Base-by-base conservation (phyloP, 2,329 filamentous ascomycete genomes). In the Dryadomyces sulphureus region DNA sequence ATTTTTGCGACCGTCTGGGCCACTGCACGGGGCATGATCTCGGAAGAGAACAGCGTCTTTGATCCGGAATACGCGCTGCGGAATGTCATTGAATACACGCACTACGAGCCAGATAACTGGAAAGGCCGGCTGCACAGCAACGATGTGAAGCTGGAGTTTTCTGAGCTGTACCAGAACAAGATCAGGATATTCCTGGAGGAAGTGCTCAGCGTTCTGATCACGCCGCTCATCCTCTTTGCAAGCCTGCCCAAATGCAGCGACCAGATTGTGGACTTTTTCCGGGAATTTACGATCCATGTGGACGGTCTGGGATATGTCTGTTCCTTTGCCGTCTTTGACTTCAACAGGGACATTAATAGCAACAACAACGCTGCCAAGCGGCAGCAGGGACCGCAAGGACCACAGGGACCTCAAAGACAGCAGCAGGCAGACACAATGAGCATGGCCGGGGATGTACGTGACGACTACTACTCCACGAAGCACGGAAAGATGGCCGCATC, bases 401-500 rank as follows among this genome's bases (percentile, higher is more conserved):
- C 43, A 34, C 43, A 39, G 19, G 43, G 40, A 25, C 44, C n/a
- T n/a, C n/a, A n/a, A n/a, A n/a, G 36, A n/a, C 62, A 62, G 16
- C 58, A 60, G 43, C 65, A 61, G 41, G 61, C 61, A 5, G 46
- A 52, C 16, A n/a, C 45, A 2, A 32, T 44, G 1, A 59, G 60
- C 34, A 63, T 62, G 11, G 63, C 56, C 52, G 60, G 70, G n/a
- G 83, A 88, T 58, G 73, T 88, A 9, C 79, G 92, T 11, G 85
- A 92, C 49, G 89, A 95, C 54, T 96, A 96, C 60, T 96, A 92
- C 58, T 80, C 86, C 20, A 87, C 88, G 9, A 95, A 95, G 58
- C 89, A 98, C 57, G 86, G 89, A 51, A 98, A 98, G 66, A 94
- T 98, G 86, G 81, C 92, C n/a, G 85, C 88, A 16, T 96, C 90